phyloP scores from a whole-genome alignment of 73 alveolate genomes.

The Tetrahymena elliotti region DNA sequence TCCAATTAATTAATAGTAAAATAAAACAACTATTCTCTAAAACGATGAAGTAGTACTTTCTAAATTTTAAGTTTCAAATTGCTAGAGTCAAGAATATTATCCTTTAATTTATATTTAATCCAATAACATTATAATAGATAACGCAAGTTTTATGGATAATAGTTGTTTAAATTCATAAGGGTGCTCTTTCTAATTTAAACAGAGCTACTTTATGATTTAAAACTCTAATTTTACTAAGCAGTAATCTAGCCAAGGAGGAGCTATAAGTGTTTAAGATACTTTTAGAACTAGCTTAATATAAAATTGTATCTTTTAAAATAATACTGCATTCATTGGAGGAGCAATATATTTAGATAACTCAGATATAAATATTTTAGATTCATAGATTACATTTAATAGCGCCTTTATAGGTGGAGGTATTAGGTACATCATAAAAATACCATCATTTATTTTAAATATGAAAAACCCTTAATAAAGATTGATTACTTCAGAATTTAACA shows the following conservation, averaged over 20 bases:
- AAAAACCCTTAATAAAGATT: not conserved
- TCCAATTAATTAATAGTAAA: not conserved
- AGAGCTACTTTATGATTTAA: not conserved
- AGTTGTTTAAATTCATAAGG: not conserved
- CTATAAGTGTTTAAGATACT: not conserved
- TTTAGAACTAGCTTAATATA: not conserved
- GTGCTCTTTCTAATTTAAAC: not conserved
- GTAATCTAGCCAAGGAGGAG: not conserved
- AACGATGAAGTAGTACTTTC: not conserved
- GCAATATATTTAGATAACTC: not conserved
- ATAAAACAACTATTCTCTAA: not conserved
- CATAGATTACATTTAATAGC: not conserved
- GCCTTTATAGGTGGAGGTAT: not conserved
- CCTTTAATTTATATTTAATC: not conserved
- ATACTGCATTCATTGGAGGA: not conserved
- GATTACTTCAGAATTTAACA: not conserved
- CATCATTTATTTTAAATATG: not conserved
- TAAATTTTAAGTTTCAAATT: not conserved
- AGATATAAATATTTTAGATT: not conserved
- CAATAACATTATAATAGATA: not conserved
- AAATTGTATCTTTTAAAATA: not conserved
- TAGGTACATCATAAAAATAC: not conserved
- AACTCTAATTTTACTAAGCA: not conserved
- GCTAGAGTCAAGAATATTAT: not conserved
- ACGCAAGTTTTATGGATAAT: not conserved